Base-by-base conservation (phyloP, 306 rosid species). In the Ochetophila trinervis region DNA sequence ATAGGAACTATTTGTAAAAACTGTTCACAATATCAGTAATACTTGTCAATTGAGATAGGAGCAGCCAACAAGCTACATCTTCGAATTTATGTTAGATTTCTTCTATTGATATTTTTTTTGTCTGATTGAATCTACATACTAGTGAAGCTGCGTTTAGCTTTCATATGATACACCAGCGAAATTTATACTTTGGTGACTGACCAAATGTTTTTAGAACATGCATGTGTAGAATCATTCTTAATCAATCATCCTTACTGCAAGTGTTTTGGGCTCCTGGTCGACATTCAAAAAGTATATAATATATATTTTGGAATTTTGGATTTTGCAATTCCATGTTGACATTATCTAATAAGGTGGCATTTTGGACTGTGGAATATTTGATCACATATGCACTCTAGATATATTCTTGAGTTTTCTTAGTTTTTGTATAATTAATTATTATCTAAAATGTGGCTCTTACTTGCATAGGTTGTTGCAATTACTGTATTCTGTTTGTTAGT, bases 401-500 rank as follows among this genome's bases (percentile, higher is more conserved):
- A 2, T 44, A 13, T 35, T 36, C 60, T 23, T 48, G 35, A 40
- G 34, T 40, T 61, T 58, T 58, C 45, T 12, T 40, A 40, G 15
- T 40, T 40, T 6, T 40, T 40, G 21, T 50, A 47, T 47, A 17
- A 11, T 47, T 13, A 72, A 71, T 63, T 67, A 18, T 60, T 37
- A 67, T 66, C 64, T 76, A 50, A 74, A 65, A 47, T 71, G 34
- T 75, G 81, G 47, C 67, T 73, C 65, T 73, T 72, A 8, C 70
- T 60, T 83, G 81, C 74, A 62, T 69, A 91, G 97, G 97, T 91
- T 76, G 84, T 88, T 67, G 97, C 97, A 34, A 88, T 91, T 59
- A 91, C 97, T 18, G 97, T 88, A 34, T 91, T 91, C 76, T 88
- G 85, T 81, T 75, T 91, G 74, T 75, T 91, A 81, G 97, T 88